phyloP scores from a whole-genome alignment of 192 early-diverging fungal genomes.

The Coemansia sp. region DNA sequence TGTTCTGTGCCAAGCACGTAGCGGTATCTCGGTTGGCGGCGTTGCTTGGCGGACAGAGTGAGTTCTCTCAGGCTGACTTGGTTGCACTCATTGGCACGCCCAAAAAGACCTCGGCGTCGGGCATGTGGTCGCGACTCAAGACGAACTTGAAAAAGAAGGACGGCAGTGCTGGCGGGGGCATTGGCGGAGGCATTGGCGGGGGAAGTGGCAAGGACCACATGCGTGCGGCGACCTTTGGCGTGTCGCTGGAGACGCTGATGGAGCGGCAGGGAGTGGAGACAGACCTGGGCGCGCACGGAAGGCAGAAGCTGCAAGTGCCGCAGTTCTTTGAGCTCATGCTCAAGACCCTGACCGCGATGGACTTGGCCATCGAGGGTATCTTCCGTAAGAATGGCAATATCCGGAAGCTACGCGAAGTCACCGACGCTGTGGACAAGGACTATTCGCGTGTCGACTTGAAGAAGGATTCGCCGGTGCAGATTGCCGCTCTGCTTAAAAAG shows the following conservation, averaged over 20 bases:
- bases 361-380: slow-evolving; percentile 87
- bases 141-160: slow-evolving; percentile 61
- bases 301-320: slow-evolving; percentile 72
- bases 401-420: slow-evolving; percentile 78
- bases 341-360: slow-evolving; percentile 65
- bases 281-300: slow-evolving; percentile 63
- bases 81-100: slow-evolving; percentile 72
- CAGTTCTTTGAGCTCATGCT: slow-evolving; percentile 83
- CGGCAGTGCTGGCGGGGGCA: slow-evolving; percentile 21
- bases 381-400: slow-evolving; percentile 99
- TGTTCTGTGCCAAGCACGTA: slow-evolving; percentile 80
- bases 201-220: slow-evolving; percentile 42
- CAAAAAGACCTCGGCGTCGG: slow-evolving; percentile 59
- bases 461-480: slow-evolving; percentile 80
- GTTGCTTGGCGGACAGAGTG: slow-evolving; percentile 60
- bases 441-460: slow-evolving; percentile 67
- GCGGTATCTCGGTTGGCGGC: slow-evolving; percentile 76
- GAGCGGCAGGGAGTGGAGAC: slow-evolving; percentile 84
- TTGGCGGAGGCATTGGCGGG: slow-evolving; percentile 4
- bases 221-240: slow-evolving; percentile 86
- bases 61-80: slow-evolving; percentile 72
- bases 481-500: slow-evolving; percentile 95
- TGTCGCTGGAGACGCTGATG: slow-evolving; percentile 79
- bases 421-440: slow-evolving; percentile 84
- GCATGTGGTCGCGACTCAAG: slow-evolving; percentile 76